phyloP scores from a whole-genome alignment of 176 grass and related monocot species.

The Carex littledalei region DNA sequence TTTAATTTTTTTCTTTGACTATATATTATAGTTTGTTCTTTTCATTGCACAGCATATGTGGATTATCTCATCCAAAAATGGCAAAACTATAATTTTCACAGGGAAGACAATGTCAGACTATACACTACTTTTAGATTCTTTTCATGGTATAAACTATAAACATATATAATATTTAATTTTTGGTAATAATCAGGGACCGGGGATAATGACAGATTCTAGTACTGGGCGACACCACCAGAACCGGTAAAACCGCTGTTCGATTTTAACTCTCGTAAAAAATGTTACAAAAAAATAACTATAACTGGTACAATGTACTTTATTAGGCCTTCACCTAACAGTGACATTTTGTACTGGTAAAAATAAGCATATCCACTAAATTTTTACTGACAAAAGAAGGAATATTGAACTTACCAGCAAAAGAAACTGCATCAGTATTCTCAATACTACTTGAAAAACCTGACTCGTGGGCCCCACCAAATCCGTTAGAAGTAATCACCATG shows the following conservation, averaged over 20 bases:
- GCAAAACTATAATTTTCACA: not conserved
- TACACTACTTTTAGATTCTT: not conserved
- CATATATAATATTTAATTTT: not conserved
- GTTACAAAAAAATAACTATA: not conserved
- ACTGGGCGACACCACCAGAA: not conserved
- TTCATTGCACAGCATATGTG: not conserved
- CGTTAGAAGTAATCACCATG: conserved; percentile 21
- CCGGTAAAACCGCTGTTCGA: not conserved
- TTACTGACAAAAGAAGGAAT: not conserved
- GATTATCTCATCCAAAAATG: not conserved
- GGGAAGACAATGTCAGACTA: not conserved
- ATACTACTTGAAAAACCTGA: conserved; percentile 2
- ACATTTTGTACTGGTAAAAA: not conserved
- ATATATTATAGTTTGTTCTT: not conserved
- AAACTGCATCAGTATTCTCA: conserved; percentile 49
- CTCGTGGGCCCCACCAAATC: not conserved
- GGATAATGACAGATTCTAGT: not conserved
- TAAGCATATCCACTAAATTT: not conserved
- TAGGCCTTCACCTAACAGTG: not conserved
- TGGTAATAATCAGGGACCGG: not conserved
- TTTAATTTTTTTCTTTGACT: not conserved
- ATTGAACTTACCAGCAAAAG: conserved; percentile 48
- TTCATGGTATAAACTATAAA: not conserved
- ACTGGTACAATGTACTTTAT: not conserved
- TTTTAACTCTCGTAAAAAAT: not conserved